Base-by-base conservation (phyloP, 805 yeast genomes). In the Candida lessepsii region DNA sequence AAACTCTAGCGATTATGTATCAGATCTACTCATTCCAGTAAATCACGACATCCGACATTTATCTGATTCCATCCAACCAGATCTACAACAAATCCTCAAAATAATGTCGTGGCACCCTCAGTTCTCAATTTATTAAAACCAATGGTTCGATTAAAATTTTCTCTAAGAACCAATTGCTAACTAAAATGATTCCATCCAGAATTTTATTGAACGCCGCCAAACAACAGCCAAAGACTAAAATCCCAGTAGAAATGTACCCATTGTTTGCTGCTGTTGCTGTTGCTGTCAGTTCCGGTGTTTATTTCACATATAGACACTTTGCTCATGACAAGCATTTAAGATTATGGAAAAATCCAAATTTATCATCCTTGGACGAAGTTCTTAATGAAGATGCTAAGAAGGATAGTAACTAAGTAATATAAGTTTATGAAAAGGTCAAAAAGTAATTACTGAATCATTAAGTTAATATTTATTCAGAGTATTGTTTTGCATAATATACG, bases 261-360 rank as follows among this genome's bases (percentile, higher is more conserved):
- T 67, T 69, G 56, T 69, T 69, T 44, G 72, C 69, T 45, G 71
- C 72, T 40, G 60, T 63, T 26, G 72, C 62, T 38, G 70, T 66
- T 21, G 75, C 75, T 19, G 40, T 61, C 45, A 48, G 41, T 25
- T 67, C 73, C 6, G 70, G 65, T 40, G 39, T 47, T 42, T 66
- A 50, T 57, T 69, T 69, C 65, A 69, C 75, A 46, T 69, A 69
- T 64, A 67, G 73, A 62, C 75, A 69, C 51, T 69, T 69, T 56
- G 67, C 70, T 42, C 56, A 67, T 56, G 73, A 69, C 57, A 49
- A 53, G 49, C 66, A 69, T 44, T 68, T 69, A 55, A 67, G 75
- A 61, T 65, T 69, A 55, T 67, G 73, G 73, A 60, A 65, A 50
- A 69, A 69, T 58, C 55, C 75, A 16, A 50, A 69, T 57, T 63